phyloP scores from a whole-genome alignment of 768 basidiomycete genomes.

The Hygrocybe punicea region DNA sequence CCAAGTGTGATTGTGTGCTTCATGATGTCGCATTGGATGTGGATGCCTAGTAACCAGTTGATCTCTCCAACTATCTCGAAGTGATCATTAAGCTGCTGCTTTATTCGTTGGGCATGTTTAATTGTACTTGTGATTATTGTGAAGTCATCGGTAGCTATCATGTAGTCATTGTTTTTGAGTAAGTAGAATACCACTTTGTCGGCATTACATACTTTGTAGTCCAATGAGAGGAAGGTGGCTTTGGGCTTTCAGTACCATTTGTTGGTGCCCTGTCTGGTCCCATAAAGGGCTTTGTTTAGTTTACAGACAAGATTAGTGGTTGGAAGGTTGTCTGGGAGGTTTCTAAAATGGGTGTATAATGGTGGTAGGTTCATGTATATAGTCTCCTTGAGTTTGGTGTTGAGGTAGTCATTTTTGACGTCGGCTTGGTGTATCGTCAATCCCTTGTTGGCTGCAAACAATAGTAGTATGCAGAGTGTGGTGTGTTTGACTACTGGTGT shows the following conservation, averaged over 20 bases:
- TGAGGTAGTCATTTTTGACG: constrained; percentile 1
- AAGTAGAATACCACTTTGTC: too few species aligned
- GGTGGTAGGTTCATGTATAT: constrained; percentile 21
- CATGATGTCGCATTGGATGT: too few species aligned
- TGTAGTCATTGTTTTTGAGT: not conserved
- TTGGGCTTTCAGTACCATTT: not conserved
- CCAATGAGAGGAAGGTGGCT: too few species aligned
- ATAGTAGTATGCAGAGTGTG: constrained; percentile 18
- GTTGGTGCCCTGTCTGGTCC: not conserved
- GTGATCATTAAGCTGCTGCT: too few species aligned
- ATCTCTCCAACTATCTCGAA: constrained; percentile 10
- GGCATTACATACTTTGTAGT: too few species aligned
- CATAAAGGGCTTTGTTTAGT: too few species aligned
- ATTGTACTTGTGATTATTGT: constrained; percentile 14
- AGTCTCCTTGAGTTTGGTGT: constrained; percentile 17
- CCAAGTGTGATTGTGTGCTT: too few species aligned
- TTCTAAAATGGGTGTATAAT: constrained; percentile 22
- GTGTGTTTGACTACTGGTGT: constrained; percentile 20
- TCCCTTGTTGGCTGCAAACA: constrained; percentile 9
- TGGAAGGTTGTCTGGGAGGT: constrained; percentile 18
- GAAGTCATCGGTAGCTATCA: constrained; percentile 22
- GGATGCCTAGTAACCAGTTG: not conserved
- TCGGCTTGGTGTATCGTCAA: not conserved
- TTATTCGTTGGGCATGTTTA: too few species aligned
- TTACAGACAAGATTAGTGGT: too few species aligned